Base-by-base conservation (phyloP, 495 filamentous ascomycete species). In the Aspergillus carlsbadensis region DNA sequence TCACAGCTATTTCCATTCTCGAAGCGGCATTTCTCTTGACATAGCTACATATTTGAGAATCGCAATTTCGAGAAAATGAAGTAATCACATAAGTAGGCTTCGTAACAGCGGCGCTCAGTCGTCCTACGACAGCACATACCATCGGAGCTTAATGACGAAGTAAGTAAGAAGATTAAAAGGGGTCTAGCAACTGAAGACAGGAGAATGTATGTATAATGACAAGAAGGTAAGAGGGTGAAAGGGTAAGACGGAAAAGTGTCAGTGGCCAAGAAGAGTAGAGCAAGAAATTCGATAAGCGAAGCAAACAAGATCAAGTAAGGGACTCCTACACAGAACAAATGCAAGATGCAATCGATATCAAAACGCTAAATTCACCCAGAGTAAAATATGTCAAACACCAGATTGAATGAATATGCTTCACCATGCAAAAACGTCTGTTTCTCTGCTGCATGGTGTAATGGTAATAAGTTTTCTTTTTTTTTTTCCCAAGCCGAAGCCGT, bases 381-480 rank as follows among this genome's bases (percentile, higher is more conserved):
- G 29, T 41, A 52, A 40, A 37, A 59, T 36, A 17, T 35, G 15
- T 22, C 41, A 18, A 60, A 64, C 61, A 60, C 61, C 61, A n/a
- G n/a, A 60, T 54, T 55, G 51, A 56, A 54, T 34, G 50, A 61
- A 65, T n/a, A n/a, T 56, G 56, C 55, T 54, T 46, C 49, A 44
- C 26, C 26, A 29, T 29, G 26, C 26, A 29, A 29, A 29, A 29
- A 29, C 26, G 26, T 29, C 26, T 29, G 26, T 29, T 31, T 54
- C 51, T 40, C 36, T 43, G 57, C 41, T 42, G 35, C 47, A 50
- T 58, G 39, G 44, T 46, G 8, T 3, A 29, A 29, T 4, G 8
- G 8, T 29, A 29, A 29, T 4, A 29, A 8, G 3, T 29, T 3
- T 29, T 29, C 26, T 29, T n/a, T n/a, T n/a, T n/a, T n/a, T n/a